Evolutionary conservation across 164 flowering plant species (phyloP).

Genomic region (Stephania japonica): DNA sequence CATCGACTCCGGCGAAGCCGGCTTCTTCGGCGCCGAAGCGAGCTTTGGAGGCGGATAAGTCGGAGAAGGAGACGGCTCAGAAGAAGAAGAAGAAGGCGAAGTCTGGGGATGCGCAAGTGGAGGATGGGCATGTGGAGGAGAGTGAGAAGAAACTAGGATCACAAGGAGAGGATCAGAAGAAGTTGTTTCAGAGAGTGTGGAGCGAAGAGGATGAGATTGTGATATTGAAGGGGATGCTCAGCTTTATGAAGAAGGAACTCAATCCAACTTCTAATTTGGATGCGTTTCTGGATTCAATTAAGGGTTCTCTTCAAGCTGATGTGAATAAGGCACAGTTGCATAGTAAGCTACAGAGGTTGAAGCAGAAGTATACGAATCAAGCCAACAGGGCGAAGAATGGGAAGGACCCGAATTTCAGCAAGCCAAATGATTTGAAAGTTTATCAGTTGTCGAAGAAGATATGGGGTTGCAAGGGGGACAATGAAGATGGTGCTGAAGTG

Average conservation of each 20-base stretch:
- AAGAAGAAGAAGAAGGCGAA: conserved; percentile 9
- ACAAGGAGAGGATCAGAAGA: conserved; percentile 2
- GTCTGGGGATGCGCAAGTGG: not conserved
- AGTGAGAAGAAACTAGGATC: conserved; percentile 8
- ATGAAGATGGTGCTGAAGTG: not conserved
- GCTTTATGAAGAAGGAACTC: conserved; percentile 22
- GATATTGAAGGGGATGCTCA: conserved; percentile 36
- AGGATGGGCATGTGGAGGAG: not conserved
- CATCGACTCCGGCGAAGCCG: not conserved
- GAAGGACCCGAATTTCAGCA: conserved; percentile 22
- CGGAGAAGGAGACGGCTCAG: conserved; percentile 1
- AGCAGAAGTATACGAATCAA: conserved; percentile 31
- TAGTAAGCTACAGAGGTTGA: conserved; percentile 38
- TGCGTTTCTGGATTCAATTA: conserved; percentile 32
- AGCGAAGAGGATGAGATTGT: conserved; percentile 43
- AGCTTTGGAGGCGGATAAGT: not conserved
- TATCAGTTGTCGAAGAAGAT: conserved; percentile 38
- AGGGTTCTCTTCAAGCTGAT: conserved; percentile 21
- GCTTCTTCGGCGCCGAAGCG: not conserved
- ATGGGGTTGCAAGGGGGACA: conserved; percentile 29
- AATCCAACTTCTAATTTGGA: conserved; percentile 20
- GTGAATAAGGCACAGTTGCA: conserved; percentile 27
- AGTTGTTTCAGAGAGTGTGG: conserved; percentile 28
- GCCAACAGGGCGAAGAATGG: conserved; percentile 21
- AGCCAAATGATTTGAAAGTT: conserved; percentile 29